A percentile compares a stretch with the other conserved stretches of the same genome.
These are phyloP conservation scores for Xylariaceae sp. DNA, from an alignment of 2,329 filamentous ascomycete genomes.

Conservation along the genomic window DNA sequence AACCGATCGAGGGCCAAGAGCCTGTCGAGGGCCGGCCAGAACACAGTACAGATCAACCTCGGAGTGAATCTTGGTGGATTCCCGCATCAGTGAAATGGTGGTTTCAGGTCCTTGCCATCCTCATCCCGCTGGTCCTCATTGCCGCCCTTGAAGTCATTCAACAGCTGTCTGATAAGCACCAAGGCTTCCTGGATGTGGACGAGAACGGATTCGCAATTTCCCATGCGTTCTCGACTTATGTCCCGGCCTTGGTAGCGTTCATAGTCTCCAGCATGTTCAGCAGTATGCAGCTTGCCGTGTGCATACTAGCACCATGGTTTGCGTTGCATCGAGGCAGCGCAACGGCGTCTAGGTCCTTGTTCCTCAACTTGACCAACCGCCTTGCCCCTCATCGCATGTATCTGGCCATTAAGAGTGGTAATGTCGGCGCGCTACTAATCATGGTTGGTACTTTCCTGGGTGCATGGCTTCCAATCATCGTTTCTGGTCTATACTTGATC, in stretches of 20 bases:
- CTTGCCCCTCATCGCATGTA: slow-evolving; percentile 9
- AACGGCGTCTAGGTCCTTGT: slow-evolving; percentile 11
- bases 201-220: slow-evolving; percentile 3
- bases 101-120: slow-evolving; percentile 9
- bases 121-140: slow-evolving; percentile 6
- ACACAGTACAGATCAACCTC: neutral
- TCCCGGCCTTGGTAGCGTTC: slow-evolving; percentile 10
- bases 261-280: slow-evolving; percentile 8
- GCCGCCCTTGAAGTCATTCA: slow-evolving; percentile 11
- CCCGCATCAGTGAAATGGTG: slow-evolving; percentile 6
- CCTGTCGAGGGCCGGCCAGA: neutral
- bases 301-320: slow-evolving; percentile 10
- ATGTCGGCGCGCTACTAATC: slow-evolving; percentile 1
- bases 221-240: slow-evolving; percentile 8
- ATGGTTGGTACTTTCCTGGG: slow-evolving; percentile 7
- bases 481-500: slow-evolving; percentile 11
- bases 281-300: slow-evolving; percentile 7
- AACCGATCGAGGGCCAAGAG: neutral
- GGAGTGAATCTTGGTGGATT: slow-evolving; percentile 10
- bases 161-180: slow-evolving; percentile 6
- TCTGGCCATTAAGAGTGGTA: slow-evolving; percentile 7
- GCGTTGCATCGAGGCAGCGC: slow-evolving; percentile 11
- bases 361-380: slow-evolving; percentile 10
- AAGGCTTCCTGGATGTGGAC: slow-evolving; percentile 8
- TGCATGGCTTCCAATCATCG: slow-evolving; percentile 11